A percentile compares a stretch with the other conserved stretches of the same genome.
Evolutionary conservation across 2,329 filamentous ascomycete genomes (phyloP).

Genomic region (Aspergillus texensis): DNA sequence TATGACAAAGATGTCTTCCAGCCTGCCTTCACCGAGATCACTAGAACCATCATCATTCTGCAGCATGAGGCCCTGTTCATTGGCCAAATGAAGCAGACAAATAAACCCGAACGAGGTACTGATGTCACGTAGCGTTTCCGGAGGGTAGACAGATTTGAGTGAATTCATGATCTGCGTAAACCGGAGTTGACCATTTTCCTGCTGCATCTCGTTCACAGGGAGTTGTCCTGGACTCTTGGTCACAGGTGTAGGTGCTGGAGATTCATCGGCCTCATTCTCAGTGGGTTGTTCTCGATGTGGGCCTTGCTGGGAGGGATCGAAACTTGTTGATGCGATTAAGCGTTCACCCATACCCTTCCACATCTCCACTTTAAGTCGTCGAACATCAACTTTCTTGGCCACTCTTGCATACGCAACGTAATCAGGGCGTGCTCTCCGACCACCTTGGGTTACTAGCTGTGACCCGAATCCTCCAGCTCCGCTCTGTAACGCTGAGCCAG

Average conservation of each 20-base stretch:
- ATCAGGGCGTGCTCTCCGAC: conserved; percentile 61
- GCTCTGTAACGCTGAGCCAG: conserved; percentile 42
- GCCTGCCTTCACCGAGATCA: conserved; percentile 30
- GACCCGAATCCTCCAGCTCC: conserved; percentile 60
- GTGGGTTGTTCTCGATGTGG: conserved; percentile 16
- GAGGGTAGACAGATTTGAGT: conserved; percentile 81
- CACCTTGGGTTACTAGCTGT: conserved; percentile 64
- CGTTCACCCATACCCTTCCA: conserved; percentile 63
- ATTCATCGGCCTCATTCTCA: conserved; percentile 31
- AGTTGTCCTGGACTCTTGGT: background rate
- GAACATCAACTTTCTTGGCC: conserved; percentile 68
- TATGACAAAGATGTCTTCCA: conserved; percentile 50
- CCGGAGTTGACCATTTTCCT: conserved; percentile 60
- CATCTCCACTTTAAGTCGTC: conserved; percentile 66
- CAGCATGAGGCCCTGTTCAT: conserved; percentile 86
- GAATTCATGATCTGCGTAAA: conserved; percentile 94
- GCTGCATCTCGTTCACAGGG: conserved; percentile 15
- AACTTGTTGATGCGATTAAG: conserved; percentile 40
- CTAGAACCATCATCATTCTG: conserved; percentile 57
- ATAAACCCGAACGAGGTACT: conserved; percentile 95
- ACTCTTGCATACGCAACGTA: conserved; percentile 68
- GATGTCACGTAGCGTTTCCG: conserved; percentile 86
- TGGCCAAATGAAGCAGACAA: conserved; percentile 84
- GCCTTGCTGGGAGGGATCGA: conserved; percentile 31
- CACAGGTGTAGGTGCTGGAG: conserved; percentile 40